Evolutionary conservation across 2,329 filamentous ascomycete species (phyloP).

Genomic region (Sphaerostilbella broomeana): DNA sequence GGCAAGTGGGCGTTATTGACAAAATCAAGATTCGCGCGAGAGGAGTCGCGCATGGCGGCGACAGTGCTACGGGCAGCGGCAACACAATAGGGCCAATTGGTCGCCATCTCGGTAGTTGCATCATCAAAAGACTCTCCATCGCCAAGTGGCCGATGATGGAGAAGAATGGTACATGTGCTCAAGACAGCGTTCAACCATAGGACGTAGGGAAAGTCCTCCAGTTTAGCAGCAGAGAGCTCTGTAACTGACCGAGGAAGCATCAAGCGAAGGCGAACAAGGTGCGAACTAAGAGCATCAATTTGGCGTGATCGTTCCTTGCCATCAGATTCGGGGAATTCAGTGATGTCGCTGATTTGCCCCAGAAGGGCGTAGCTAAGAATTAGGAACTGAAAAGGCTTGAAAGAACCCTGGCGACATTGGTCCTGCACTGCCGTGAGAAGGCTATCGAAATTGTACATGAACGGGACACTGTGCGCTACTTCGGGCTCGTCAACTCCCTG

Average conservation of each 20-base stretch:
- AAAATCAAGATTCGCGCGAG: slow-evolving; percentile 12
- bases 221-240: slow-evolving; percentile 16
- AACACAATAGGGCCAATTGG: slow-evolving; percentile 21
- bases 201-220: slow-evolving; percentile 14
- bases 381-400: slow-evolving; percentile 17
- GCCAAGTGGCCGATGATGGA: slow-evolving; percentile 17
- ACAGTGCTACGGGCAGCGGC: slow-evolving; percentile 16
- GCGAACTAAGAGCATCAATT: slow-evolving; percentile 14
- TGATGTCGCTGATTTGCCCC: slow-evolving; percentile 17
- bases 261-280: slow-evolving; percentile 17
- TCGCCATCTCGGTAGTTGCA: slow-evolving; percentile 7
- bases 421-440: slow-evolving; percentile 16
- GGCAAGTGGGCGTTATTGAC: slow-evolving; percentile 18
- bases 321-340: slow-evolving; percentile 15
- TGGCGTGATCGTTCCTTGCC: slow-evolving; percentile 7
- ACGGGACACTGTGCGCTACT: not conserved
- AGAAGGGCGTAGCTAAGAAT: slow-evolving; percentile 18
- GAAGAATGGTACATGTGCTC: slow-evolving; percentile 16
- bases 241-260: slow-evolving; percentile 19
- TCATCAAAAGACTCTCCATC: slow-evolving; percentile 11
- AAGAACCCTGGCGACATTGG: slow-evolving; percentile 6
- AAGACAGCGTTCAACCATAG: slow-evolving; percentile 19
- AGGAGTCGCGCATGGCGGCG: slow-evolving; percentile 17
- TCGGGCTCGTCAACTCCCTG: slow-evolving; percentile 9
- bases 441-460: slow-evolving; percentile 14